These are phyloP conservation scores for Paxillus ammoniavirescens DNA, from an alignment of 768 basidiomycete genomes.

Conservation along the genomic window DNA sequence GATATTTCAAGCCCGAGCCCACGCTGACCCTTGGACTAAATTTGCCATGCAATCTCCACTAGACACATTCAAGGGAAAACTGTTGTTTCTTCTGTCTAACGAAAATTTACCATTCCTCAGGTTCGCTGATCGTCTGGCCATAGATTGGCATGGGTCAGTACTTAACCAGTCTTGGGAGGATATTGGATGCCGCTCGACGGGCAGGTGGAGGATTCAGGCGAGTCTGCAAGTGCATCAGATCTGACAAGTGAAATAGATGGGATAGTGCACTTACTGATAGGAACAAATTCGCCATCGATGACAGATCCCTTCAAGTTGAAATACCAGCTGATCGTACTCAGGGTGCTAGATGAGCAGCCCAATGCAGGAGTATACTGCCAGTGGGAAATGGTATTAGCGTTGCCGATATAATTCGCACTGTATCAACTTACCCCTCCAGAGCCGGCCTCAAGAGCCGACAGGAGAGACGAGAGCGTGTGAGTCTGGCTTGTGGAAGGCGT, in stretches of 20 bases:
- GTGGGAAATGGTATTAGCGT: neutral
- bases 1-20: no score
- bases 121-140: neutral
- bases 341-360: constrained; percentile 37
- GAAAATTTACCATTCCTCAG: no score
- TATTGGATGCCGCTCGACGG: constrained; percentile 59
- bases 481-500: constrained; percentile 59
- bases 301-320: constrained; percentile 65
- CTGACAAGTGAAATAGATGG: neutral
- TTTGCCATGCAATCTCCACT: no score
- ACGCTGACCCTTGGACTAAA: no score
- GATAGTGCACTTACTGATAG: constrained; percentile 45
- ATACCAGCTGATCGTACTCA: constrained; percentile 57
- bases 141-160: neutral
- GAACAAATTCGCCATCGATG: constrained; percentile 61
- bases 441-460: constrained; percentile 51
- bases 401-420: neutral
- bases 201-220: constrained; percentile 50
- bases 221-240: constrained; percentile 36
- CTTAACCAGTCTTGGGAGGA: constrained; percentile 44
- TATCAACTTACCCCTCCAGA: constrained; percentile 43
- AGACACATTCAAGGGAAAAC: no score
- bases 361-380: constrained; percentile 48
- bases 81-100: no score
- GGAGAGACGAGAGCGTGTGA: constrained; percentile 53